Conservation (phyloP, 306 rosid species). For the Biancaea sappan region DNA sequence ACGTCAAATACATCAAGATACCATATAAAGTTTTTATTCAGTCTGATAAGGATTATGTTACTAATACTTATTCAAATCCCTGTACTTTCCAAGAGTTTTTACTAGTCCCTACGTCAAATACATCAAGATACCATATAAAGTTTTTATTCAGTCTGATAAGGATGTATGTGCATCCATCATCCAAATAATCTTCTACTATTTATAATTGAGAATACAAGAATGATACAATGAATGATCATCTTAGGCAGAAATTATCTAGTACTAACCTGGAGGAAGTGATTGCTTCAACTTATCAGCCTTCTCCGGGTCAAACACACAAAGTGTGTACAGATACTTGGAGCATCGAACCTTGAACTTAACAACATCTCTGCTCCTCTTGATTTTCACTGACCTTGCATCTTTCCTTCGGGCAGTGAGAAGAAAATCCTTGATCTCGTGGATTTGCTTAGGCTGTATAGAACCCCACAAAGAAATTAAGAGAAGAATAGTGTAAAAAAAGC, state of each 20-base stretch:
- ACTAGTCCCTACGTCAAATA: background rate
- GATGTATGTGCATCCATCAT: background rate
- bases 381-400: conserved; percentile 87
- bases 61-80: background rate
- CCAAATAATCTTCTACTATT: background rate
- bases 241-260: background rate
- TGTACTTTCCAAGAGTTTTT: background rate
- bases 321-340: conserved; percentile 90
- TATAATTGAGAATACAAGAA: background rate
- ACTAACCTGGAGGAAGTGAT: conserved; percentile 90
- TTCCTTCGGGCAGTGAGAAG: conserved; percentile 90
- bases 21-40: background rate
- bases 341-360: conserved; percentile 98
- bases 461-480: background rate
- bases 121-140: background rate
- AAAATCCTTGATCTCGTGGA: conserved; percentile 88
- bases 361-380: conserved; percentile 74
- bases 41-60: background rate
- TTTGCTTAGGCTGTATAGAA: conserved; percentile 77
- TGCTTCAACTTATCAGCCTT: conserved; percentile 96
- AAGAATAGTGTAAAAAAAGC: background rate
- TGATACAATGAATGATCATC: background rate
- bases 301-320: conserved; percentile 74
- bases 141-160: background rate
- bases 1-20: background rate